Evolutionary conservation across 2,329 filamentous ascomycete species (phyloP).

Genomic region (Arachnopeziza araneosa): DNA sequence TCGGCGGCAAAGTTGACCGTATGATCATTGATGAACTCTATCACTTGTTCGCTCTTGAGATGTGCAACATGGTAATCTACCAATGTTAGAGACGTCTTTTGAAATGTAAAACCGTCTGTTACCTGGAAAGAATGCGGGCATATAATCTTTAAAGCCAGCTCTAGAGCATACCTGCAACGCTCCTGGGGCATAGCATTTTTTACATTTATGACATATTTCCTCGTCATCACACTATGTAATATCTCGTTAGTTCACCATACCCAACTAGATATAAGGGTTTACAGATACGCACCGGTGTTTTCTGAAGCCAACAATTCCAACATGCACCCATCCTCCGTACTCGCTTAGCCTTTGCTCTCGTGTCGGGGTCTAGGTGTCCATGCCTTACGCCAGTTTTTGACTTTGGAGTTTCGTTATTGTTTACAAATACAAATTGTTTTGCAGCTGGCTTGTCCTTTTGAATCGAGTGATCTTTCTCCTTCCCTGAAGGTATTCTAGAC

Average conservation of each 20-base stretch:
- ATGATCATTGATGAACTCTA: slow-evolving; percentile 23
- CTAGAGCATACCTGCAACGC: slow-evolving; percentile 15
- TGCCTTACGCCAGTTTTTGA: slow-evolving; percentile 9
- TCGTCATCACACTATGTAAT: slow-evolving; percentile 8
- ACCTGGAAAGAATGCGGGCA: slow-evolving; percentile 20
- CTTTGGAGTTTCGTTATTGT: neutral
- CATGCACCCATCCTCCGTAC: slow-evolving; percentile 20
- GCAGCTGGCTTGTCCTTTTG: neutral
- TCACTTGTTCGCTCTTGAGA: slow-evolving; percentile 20
- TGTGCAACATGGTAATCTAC: slow-evolving; percentile 20
- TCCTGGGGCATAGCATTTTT: slow-evolving; percentile 10
- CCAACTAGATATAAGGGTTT: neutral
- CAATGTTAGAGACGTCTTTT: slow-evolving; percentile 1
- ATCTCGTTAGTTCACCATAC: neutral
- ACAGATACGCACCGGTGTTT: slow-evolving; percentile 14
- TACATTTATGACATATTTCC: slow-evolving; percentile 18
- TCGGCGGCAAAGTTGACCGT: slow-evolving; percentile 13
- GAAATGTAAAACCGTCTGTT: neutral
- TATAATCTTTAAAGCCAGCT: slow-evolving; percentile 20
- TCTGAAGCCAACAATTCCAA: slow-evolving; percentile 24
- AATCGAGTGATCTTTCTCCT: neutral
- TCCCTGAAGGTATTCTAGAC: neutral
- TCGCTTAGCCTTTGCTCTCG: slow-evolving; percentile 15
- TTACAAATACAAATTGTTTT: neutral
- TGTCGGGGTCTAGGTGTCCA: slow-evolving; percentile 15